These are phyloP conservation scores for Vicia faba DNA, from an alignment of 306 rosid genomes.

Conservation along the genomic window DNA sequence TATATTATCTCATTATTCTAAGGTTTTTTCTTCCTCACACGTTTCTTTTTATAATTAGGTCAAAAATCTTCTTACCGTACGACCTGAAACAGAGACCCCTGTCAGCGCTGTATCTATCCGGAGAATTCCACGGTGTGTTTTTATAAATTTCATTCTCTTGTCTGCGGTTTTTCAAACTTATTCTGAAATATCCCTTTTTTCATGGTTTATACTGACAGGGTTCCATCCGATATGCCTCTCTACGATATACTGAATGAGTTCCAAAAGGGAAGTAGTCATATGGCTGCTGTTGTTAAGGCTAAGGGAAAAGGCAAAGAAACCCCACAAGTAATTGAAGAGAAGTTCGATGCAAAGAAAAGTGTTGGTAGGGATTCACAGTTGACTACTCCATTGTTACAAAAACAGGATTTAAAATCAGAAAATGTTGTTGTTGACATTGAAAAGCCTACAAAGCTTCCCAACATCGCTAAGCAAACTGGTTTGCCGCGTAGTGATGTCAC, in stretches of 20 bases:
- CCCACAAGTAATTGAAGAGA: slow-evolving; percentile 51
- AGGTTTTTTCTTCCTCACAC: slow-evolving; percentile 28
- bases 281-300: slow-evolving; percentile 93
- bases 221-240: slow-evolving; percentile 98
- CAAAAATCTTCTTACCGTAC: slow-evolving; percentile 94
- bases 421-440: slow-evolving; percentile 71
- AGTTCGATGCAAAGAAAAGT: slow-evolving; percentile 45
- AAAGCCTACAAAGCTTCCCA: slow-evolving; percentile 52
- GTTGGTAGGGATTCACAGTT: slow-evolving; percentile 49
- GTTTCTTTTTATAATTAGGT: slow-evolving; percentile 53
- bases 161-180: slow-evolving; percentile 7
- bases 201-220: slow-evolving; percentile 56
- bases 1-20: slow-evolving; percentile 5
- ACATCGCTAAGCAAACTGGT: slow-evolving; percentile 41
- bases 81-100: slow-evolving; percentile 97
- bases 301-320: slow-evolving; percentile 60
- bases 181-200: slow-evolving; percentile 34
- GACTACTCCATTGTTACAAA: slow-evolving; percentile 69
- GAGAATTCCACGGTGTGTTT: slow-evolving; percentile 80
- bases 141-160: slow-evolving; percentile 15
- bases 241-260: slow-evolving; percentile 96
- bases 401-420: slow-evolving; percentile 51
- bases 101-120: slow-evolving; percentile 97
- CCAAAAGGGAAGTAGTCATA: slow-evolving; percentile 98
- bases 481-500: slow-evolving; percentile 39